Evolutionary conservation across 306 rosid genomes (phyloP).

Genomic region (Fragaria iinumae): DNA sequence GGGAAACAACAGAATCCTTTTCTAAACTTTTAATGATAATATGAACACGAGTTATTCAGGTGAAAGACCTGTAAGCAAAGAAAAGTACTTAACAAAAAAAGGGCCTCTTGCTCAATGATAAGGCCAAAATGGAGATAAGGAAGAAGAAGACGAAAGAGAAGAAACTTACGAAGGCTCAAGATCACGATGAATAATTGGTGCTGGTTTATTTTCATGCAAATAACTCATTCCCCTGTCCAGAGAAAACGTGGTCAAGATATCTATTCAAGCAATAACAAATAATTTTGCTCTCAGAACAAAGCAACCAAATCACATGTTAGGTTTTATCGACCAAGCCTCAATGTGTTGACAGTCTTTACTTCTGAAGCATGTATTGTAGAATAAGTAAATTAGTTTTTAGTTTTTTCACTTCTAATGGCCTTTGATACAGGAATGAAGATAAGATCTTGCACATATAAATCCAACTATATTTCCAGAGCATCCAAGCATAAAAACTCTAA

Average conservation of each 20-base stretch:
- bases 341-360: neutral
- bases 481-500: neutral
- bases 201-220: constrained; percentile 93
- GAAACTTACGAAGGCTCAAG: constrained; percentile 93
- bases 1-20: neutral
- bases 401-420: neutral
- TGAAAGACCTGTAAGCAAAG: neutral
- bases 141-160: neutral
- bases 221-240: constrained; percentile 85
- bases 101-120: neutral
- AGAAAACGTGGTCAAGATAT: neutral
- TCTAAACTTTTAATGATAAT: neutral
- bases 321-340: neutral
- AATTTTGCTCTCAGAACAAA: constrained; percentile 8
- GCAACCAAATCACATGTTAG: neutral
- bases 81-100: neutral
- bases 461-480: neutral
- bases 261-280: constrained; percentile 9
- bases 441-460: neutral
- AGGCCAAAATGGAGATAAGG: neutral
- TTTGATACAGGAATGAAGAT: neutral
- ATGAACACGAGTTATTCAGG: neutral
- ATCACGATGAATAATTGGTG: constrained; percentile 92
- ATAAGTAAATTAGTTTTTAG: neutral
- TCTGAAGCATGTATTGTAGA: neutral